These are phyloP conservation scores for Boletus insuetus DNA, from an alignment of 768 basidiomycete genomes.

Conservation along the genomic window DNA sequence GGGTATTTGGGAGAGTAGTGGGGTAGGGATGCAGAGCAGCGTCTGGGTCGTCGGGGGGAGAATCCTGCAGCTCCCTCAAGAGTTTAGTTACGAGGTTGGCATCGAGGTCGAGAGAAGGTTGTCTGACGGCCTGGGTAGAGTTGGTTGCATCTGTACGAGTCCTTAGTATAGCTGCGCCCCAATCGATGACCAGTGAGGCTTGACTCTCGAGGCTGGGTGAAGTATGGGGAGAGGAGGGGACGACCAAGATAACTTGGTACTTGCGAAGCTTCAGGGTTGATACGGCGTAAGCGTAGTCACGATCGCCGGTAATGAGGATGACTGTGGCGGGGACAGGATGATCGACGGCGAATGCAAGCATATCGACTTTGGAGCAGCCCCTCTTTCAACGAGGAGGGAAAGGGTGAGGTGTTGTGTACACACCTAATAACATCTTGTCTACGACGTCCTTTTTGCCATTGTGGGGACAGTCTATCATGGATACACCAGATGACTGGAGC, in stretches of 20 bases:
- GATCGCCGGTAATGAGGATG: slow-evolving; percentile 63
- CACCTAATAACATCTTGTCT: slow-evolving; percentile 49
- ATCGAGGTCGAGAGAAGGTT: slow-evolving; percentile 28
- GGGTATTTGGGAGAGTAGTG: not conserved
- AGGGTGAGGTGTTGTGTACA: slow-evolving; percentile 3
- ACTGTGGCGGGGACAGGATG: slow-evolving; percentile 51
- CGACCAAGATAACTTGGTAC: slow-evolving; percentile 52
- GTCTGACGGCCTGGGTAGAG: slow-evolving; percentile 19
- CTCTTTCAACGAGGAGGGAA: slow-evolving; percentile 1
- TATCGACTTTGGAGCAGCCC: slow-evolving; percentile 49
- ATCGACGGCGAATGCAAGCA: slow-evolving; percentile 67
- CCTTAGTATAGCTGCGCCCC: slow-evolving; percentile 41
- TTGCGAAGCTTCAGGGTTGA: slow-evolving; percentile 52
- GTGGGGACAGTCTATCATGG: slow-evolving; percentile 37
- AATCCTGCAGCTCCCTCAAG: slow-evolving; percentile 20
- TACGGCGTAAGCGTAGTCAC: slow-evolving; percentile 65
- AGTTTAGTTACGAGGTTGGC: slow-evolving; percentile 18
- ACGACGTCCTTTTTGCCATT: slow-evolving; percentile 37
- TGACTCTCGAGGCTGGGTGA: slow-evolving; percentile 51
- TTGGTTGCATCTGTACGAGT: slow-evolving; percentile 21
- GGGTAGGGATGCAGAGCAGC: not conserved
- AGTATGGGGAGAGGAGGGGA: slow-evolving; percentile 35
- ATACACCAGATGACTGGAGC: slow-evolving; percentile 44
- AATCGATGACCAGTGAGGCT: slow-evolving; percentile 52
- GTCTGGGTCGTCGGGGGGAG: slow-evolving; percentile 14